phyloP scores from a whole-genome alignment of 2,329 filamentous ascomycete species.

The Xylariaceae sp. region DNA sequence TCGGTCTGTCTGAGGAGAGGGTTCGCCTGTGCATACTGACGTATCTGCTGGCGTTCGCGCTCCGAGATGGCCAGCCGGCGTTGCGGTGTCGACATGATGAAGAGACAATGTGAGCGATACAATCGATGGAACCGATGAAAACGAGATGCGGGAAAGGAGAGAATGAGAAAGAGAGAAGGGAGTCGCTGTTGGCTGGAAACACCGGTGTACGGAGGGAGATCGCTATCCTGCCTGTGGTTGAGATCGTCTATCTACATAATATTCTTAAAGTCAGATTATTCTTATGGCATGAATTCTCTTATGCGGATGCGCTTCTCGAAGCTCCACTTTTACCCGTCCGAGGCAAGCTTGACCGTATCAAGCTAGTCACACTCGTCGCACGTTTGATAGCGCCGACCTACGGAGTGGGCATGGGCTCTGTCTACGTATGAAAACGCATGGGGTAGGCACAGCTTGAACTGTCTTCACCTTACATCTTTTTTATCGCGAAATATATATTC shows the following conservation, averaged over 20 bases:
- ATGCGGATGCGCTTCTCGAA: neutral
- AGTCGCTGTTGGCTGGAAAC: neutral
- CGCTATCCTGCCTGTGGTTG: neutral
- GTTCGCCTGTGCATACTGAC: neutral
- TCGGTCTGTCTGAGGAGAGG: neutral
- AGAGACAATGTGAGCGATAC: too few species aligned
- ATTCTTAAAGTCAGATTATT: neutral
- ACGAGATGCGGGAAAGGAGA: neutral
- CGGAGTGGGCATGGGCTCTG: too few species aligned
- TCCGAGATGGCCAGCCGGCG: neutral
- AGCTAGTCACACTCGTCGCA: neutral
- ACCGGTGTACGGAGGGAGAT: too few species aligned
- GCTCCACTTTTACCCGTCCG: slow-evolving; percentile 17
- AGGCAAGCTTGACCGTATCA: neutral
- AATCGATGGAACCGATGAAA: neutral
- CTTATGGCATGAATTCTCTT: neutral
- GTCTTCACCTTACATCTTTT: too few species aligned
- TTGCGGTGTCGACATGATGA: neutral
- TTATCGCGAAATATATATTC: too few species aligned
- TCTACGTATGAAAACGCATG: too few species aligned
- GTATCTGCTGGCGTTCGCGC: neutral
- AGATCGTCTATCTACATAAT: neutral
- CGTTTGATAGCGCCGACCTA: neutral
- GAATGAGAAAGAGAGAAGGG: neutral
- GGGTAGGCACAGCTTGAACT: too few species aligned